Conservation (phyloP, 352 stramenopile species). For the Globisporangium barbulae region DNA sequence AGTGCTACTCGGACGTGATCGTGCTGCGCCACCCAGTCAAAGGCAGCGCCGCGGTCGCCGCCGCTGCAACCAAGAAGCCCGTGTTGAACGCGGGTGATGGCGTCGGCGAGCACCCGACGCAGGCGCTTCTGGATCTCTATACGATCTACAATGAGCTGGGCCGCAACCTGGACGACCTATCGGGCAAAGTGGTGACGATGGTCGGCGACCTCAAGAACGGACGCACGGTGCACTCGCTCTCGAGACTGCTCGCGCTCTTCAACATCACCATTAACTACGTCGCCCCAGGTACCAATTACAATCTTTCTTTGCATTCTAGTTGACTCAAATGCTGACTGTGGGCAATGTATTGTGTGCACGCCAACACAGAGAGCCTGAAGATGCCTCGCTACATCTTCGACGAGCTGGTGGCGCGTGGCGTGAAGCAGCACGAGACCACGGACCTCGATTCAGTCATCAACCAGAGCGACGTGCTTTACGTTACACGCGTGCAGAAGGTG, state of each 20-base stretch:
- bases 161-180: conserved; percentile 44
- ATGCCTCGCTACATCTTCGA: conserved; percentile 84
- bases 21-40: conserved; percentile 94
- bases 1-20: conserved; percentile 95
- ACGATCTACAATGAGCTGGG: conserved; percentile 93
- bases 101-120: conserved; percentile 97
- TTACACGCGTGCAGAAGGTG: conserved; percentile 96
- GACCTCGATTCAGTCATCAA: conserved; percentile 87
- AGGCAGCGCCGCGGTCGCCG: conserved; percentile 78
- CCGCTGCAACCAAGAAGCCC: conserved; percentile 83
- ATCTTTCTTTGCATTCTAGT: neutral
- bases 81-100: conserved; percentile 96
- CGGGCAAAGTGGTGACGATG: conserved; percentile 93
- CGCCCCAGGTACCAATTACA: conserved; percentile 41
- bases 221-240: conserved; percentile 97
- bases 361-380: conserved; percentile 53
- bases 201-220: conserved; percentile 99
- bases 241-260: conserved; percentile 93
- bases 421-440: conserved; percentile 85
- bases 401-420: conserved; percentile 55
- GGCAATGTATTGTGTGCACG: neutral
- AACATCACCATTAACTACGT: conserved; percentile 92
- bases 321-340: neutral
- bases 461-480: conserved; percentile 97
- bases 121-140: conserved; percentile 98